Percentiles rank a stretch among this genome's conserved stretches.
phyloP scores from a whole-genome alignment of 148 eudicot genomes.

The Vaccinium macrocarpon region DNA sequence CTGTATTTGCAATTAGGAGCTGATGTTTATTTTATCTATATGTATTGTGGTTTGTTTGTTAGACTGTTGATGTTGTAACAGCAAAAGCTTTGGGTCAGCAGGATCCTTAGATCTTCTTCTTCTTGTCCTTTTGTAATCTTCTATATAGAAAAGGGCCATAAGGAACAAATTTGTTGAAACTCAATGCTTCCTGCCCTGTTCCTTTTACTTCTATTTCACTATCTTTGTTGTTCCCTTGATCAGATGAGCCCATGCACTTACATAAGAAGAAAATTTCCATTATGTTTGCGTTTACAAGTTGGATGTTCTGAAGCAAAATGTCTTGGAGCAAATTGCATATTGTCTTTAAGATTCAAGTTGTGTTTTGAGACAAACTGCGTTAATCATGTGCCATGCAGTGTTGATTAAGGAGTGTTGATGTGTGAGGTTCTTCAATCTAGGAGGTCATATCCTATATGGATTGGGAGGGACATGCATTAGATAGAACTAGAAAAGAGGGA shows the following conservation, averaged over 20 bases:
- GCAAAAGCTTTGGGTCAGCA: neutral
- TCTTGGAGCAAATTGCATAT: neutral
- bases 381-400: neutral
- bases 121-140: neutral
- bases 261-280: neutral
- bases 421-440: neutral
- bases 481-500: neutral
- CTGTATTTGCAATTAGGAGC: neutral
- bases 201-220: neutral
- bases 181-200: neutral
- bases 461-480: neutral
- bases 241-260: neutral
- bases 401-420: neutral
- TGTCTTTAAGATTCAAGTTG: neutral
- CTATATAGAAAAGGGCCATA: neutral
- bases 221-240: neutral
- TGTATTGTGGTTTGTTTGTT: neutral
- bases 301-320: neutral
- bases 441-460: neutral
- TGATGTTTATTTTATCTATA: constrained; percentile 10
- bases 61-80: constrained; percentile 18
- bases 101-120: neutral
- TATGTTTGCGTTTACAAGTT: neutral
- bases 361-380: neutral
- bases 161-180: neutral